These are phyloP conservation scores for Cordyceps militaris DNA, from an alignment of 2,329 filamentous ascomycete species.

Conservation along the genomic window DNA sequence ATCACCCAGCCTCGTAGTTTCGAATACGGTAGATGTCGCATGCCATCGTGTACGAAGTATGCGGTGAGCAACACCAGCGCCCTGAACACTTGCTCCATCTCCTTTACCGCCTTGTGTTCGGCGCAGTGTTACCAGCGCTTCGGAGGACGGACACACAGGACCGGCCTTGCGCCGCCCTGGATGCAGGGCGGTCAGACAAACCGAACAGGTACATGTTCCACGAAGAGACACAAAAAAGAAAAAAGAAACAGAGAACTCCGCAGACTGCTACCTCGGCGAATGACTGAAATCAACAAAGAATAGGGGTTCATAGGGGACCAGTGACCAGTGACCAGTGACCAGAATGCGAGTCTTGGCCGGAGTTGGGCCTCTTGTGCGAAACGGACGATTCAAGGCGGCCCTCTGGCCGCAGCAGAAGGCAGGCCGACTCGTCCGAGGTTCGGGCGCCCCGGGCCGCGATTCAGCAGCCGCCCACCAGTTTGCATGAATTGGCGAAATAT, in stretches of 20 bases:
- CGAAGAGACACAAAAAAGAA: not conserved
- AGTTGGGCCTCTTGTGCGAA: not conserved
- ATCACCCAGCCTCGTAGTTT: slow-evolving; percentile 7
- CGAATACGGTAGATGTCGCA: not conserved
- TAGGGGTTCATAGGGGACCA: not conserved
- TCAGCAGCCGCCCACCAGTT: slow-evolving; percentile 2
- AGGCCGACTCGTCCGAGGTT: not conserved
- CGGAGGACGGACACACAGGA: not conserved
- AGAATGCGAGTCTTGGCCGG: not conserved
- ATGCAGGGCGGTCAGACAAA: slow-evolving; percentile 4
- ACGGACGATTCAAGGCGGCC: not conserved
- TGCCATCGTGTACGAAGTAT: not conserved
- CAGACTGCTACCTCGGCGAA: not conserved
- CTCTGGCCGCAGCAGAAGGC: not conserved
- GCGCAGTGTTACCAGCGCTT: slow-evolving; percentile 1
- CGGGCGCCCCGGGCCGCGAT: not conserved
- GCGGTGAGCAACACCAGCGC: not conserved
- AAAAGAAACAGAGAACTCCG: not conserved
- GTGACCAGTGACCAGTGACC: too few species aligned
- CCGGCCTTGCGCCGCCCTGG: not conserved
- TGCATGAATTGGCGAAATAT: not conserved
- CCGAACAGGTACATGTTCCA: not conserved
- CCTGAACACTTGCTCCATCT: not conserved
- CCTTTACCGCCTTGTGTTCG: slow-evolving; percentile 9
- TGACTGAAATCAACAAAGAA: slow-evolving; percentile 1